Conservation (phyloP, 2,329 filamentous ascomycete genomes). For the Byssoonygena ceratinophila region DNA sequence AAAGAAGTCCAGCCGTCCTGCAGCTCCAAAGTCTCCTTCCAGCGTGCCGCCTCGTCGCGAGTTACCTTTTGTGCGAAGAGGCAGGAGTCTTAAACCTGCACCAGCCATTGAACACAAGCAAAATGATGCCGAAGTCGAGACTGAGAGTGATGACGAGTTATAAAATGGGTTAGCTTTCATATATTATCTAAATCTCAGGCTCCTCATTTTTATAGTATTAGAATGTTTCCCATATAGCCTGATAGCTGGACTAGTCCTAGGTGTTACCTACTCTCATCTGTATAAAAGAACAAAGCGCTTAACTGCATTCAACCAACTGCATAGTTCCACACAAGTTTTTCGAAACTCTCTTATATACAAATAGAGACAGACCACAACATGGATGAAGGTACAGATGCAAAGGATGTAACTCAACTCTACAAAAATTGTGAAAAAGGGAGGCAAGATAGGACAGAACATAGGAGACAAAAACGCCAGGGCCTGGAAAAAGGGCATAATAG, state of each 20-base stretch:
- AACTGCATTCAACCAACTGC: neutral
- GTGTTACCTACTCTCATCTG: neutral
- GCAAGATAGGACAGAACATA: constrained; percentile 19
- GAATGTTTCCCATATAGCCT: neutral
- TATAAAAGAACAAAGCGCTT: neutral
- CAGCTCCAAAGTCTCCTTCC: constrained; percentile 8
- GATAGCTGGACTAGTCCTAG: neutral
- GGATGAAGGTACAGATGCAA: neutral
- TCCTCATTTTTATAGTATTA: neutral
- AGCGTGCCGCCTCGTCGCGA: constrained; percentile 33
- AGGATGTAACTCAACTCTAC: constrained; percentile 21
- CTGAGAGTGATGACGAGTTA: constrained; percentile 35
- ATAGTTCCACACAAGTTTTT: constrained; percentile 1
- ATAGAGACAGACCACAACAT: constrained; percentile 2
- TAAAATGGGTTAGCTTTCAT: constrained; percentile 15
- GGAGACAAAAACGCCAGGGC: constrained; percentile 17
- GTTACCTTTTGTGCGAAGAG: constrained; percentile 31
- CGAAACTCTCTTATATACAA: constrained; percentile 11
- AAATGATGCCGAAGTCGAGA: constrained; percentile 18
- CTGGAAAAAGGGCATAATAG: constrained; percentile 15
- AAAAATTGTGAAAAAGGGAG: constrained; percentile 18
- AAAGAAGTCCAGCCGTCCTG: neutral
- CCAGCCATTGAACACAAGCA: constrained; percentile 11
- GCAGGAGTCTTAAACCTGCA: constrained; percentile 8
- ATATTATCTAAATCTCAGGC: neutral